Evolutionary conservation across 257 asterid genomes (phyloP).

Genomic region (Oldenlandia corymbosa): DNA sequence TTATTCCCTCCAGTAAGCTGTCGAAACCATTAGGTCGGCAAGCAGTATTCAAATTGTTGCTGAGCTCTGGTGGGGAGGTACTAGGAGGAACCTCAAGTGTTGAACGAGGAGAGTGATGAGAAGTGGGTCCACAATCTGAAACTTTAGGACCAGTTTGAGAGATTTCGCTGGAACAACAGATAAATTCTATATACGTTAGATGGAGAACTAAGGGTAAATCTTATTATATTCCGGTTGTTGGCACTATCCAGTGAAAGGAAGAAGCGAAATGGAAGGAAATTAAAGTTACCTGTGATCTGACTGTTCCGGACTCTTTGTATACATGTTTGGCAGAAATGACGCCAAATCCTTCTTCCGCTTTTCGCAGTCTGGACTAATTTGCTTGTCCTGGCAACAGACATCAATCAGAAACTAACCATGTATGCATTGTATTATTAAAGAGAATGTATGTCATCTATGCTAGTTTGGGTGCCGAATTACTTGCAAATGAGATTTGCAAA

Average conservation of each 20-base stretch:
- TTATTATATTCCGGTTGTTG: neutral
- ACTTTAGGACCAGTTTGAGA: conserved; percentile 34
- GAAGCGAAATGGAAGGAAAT: neutral
- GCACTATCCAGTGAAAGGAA: neutral
- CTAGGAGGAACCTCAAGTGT: conserved; percentile 41
- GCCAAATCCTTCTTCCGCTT: conserved; percentile 28
- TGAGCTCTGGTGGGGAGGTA: conserved; percentile 36
- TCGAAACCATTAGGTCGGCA: conserved; percentile 30
- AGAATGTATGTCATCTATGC: neutral
- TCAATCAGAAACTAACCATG: neutral
- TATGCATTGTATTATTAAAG: neutral
- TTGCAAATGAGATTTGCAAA: neutral
- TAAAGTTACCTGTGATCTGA: conserved; percentile 30
- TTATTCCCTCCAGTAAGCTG: conserved; percentile 22
- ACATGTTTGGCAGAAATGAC: conserved; percentile 29
- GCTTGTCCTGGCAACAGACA: conserved; percentile 33
- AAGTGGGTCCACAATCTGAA: conserved; percentile 22
- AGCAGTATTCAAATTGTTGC: conserved; percentile 20
- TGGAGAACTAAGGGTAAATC: neutral
- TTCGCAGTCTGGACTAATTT: conserved; percentile 28
- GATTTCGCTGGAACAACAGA: conserved; percentile 30
- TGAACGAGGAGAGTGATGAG: conserved; percentile 55
- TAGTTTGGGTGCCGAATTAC: neutral
- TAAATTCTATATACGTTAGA: conserved; percentile 1
- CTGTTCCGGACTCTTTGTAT: conserved; percentile 34